A percentile compares a stretch with the other conserved stretches of the same genome.
Conservation (phyloP, 2,329 filamentous ascomycete genomes). For the Pseudocercospora vitis region DNA sequence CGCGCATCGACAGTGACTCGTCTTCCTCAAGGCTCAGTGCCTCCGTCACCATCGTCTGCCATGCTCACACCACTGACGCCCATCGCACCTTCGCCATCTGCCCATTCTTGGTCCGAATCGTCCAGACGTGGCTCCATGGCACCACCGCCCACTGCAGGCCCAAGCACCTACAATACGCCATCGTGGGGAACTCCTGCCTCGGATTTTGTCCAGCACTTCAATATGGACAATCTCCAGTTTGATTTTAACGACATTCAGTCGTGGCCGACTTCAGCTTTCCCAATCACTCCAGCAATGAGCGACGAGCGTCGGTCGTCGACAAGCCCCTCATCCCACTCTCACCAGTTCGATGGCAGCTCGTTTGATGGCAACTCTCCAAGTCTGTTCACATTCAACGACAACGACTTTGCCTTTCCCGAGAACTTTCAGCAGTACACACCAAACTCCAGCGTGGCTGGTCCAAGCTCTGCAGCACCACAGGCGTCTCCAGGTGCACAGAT, state of each 20-base stretch:
- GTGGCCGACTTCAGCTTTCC: constrained; percentile 27
- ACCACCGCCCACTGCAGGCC: constrained; percentile 34
- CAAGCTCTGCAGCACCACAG: constrained; percentile 45
- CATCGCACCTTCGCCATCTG: constrained; percentile 44
- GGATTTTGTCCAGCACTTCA: constrained; percentile 39
- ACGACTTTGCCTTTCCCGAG: constrained; percentile 55
- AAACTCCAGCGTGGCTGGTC: constrained; percentile 27
- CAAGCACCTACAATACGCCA: constrained; percentile 35
- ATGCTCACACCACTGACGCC: constrained; percentile 39
- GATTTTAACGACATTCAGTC: constrained; percentile 37
- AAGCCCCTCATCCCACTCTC: constrained; percentile 42
- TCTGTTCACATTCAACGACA: constrained; percentile 60
- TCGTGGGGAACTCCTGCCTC: constrained; percentile 33
- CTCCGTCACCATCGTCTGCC: constrained; percentile 61
- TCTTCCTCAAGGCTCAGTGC: constrained; percentile 60
- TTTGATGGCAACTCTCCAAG: constrained; percentile 46
- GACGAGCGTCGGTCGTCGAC: constrained; percentile 36
- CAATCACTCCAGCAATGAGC: constrained; percentile 39
- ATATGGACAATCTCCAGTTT: constrained; percentile 35
- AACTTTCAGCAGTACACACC: constrained; percentile 39
- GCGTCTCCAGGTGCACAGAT: constrained; percentile 70
- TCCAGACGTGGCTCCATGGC: constrained; percentile 37
- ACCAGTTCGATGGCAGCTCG: constrained; percentile 40
- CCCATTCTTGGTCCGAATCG: constrained; percentile 37
- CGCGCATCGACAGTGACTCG: constrained; percentile 52